Percentiles rank a stretch among this genome's conserved stretches.
Evolutionary conservation across 352 stramenopile species (phyloP).

Genomic region (Pythium aristosporum): DNA sequence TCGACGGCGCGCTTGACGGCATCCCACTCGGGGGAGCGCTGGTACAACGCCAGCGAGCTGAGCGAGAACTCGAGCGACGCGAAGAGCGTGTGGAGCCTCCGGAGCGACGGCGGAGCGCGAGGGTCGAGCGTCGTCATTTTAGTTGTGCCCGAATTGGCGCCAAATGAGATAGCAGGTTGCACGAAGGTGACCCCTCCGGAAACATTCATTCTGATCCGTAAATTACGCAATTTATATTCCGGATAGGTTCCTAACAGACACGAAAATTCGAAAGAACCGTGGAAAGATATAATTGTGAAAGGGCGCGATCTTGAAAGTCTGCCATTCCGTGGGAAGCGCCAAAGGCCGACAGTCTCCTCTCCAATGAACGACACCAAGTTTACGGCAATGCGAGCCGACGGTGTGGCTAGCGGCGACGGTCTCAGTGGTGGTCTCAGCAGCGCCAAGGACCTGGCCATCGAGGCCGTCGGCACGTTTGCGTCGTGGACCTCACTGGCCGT

Average conservation of each 20-base stretch:
- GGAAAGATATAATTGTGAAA: conserved; percentile 10
- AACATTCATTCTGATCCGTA: neutral
- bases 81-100: conserved; percentile 54
- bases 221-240: neutral
- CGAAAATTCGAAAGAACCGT: conserved; percentile 4
- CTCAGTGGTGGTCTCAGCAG: conserved; percentile 24
- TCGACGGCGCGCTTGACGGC: conserved; percentile 64
- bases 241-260: neutral
- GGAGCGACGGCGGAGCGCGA: conserved; percentile 41
- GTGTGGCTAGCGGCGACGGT: conserved; percentile 2
- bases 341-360: conserved; percentile 8
- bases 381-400: conserved; percentile 33
- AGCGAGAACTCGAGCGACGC: conserved; percentile 71
- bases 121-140: conserved; percentile 31
- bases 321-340: neutral
- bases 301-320: neutral
- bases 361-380: conserved; percentile 32
- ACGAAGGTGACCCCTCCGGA: neutral
- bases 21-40: conserved; percentile 63
- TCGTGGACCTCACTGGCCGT: conserved; percentile 33
- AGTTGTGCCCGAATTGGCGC: neutral
- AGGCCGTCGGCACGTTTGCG: conserved; percentile 15
- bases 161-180: neutral
- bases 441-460: conserved; percentile 22
- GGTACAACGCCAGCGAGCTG: conserved; percentile 66